These are phyloP conservation scores for Hypomyces rosellus DNA, from an alignment of 2,329 filamentous ascomycete genomes.

Conservation along the genomic window DNA sequence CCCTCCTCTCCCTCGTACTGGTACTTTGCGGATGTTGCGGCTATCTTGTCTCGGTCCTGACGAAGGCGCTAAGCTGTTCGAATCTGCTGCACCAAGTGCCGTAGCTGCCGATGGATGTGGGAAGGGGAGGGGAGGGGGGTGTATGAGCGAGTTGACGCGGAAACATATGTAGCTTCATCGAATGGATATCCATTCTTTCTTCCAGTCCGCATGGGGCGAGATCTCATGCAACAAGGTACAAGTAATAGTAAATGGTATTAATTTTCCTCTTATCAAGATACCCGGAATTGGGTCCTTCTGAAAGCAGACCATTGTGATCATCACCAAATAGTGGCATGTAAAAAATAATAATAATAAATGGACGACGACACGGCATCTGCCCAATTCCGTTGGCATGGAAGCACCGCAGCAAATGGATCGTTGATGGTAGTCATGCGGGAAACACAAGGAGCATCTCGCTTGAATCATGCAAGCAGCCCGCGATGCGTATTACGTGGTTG, in stretches of 20 bases:
- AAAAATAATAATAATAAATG: background rate
- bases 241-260: too few relatives aligned
- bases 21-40: constrained; percentile 22
- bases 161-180: background rate
- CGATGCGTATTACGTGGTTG: background rate
- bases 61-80: constrained; percentile 10
- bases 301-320: too few relatives aligned
- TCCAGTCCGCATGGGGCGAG: too few relatives aligned
- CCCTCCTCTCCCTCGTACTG: background rate
- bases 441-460: background rate
- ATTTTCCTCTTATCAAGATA: too few relatives aligned
- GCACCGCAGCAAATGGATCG: background rate
- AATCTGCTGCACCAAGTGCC: constrained; percentile 22
- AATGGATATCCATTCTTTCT: too few relatives aligned
- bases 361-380: too few relatives aligned
- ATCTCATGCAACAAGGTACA: too few relatives aligned
- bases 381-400: background rate
- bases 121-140: background rate
- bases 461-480: background rate
- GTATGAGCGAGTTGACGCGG: background rate
- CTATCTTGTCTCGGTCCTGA: constrained; percentile 16
- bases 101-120: constrained; percentile 21
- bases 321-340: too few relatives aligned
- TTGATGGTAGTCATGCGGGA: background rate
- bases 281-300: too few relatives aligned